These are phyloP conservation scores for Ceratobasidium sp. DNA, from an alignment of 1,284 basidiomycete species.

Conservation along the genomic window DNA sequence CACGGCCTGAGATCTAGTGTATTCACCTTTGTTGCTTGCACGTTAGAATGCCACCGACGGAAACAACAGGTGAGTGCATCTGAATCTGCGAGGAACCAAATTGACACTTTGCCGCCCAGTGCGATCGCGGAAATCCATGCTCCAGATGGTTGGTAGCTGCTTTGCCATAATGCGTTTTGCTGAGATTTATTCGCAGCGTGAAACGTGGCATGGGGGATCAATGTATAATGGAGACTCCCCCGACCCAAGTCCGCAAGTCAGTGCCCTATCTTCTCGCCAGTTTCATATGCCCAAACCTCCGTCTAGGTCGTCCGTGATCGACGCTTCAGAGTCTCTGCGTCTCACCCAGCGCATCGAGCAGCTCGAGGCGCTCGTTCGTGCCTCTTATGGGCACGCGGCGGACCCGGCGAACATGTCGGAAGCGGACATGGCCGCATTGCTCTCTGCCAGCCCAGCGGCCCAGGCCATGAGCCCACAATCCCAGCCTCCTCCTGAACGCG, in stretches of 20 bases:
- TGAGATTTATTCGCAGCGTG: conserved; percentile 15
- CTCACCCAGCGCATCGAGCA: conserved; percentile 38
- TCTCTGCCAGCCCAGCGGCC: conserved; percentile 7
- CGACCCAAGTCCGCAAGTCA: conserved; percentile 33
- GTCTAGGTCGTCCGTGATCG: conserved; percentile 26
- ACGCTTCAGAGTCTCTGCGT: conserved; percentile 34
- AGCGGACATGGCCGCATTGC: conserved; percentile 35
- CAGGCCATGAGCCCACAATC: neutral
- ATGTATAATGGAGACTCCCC: conserved; percentile 37
- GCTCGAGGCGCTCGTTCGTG: conserved; percentile 41
- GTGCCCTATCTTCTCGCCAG: neutral
- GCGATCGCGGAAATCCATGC: conserved; percentile 42
- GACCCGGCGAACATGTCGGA: conserved; percentile 37
- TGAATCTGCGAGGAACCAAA: neutral
- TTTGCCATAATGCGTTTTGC: neutral
- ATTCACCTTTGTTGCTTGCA: conserved; percentile 20
- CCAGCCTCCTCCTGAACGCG: conserved; percentile 26
- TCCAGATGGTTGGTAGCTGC: conserved; percentile 29
- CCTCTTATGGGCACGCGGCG: conserved; percentile 31
- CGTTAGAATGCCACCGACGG: conserved; percentile 41
- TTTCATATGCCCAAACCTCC: neutral
- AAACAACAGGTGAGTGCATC: conserved; percentile 34
- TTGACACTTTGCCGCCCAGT: conserved; percentile 5
- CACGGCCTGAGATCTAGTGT: neutral
- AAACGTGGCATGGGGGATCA: conserved; percentile 42